These are phyloP conservation scores for Plasmodium chabaudi DNA, from an alignment of 169 alveolate genomes.

Conservation along the genomic window DNA sequence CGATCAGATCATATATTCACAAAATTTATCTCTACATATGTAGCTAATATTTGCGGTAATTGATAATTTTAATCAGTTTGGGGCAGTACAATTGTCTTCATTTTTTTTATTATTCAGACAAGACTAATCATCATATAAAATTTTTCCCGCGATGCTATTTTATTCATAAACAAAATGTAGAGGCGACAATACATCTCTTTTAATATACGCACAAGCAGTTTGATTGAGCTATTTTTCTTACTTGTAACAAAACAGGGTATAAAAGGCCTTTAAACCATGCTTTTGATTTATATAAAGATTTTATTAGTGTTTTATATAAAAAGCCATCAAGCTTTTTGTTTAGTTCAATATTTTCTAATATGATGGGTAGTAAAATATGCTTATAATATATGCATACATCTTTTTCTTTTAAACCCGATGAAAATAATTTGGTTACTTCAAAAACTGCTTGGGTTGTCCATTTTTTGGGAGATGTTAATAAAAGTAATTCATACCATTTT, in stretches of 20 bases:
- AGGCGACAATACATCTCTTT: too few relatives aligned
- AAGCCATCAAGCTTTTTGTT: constrained; percentile 93
- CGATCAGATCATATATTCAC: not conserved
- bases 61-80: constrained; percentile 82
- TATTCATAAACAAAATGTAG: too few relatives aligned
- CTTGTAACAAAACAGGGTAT: constrained; percentile 92
- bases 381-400: constrained; percentile 74
- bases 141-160: too few relatives aligned
- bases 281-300: constrained; percentile 95
- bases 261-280: constrained; percentile 97
- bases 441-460: constrained; percentile 96
- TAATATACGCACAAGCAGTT: too few relatives aligned
- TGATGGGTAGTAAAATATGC: constrained; percentile 35
- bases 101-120: constrained; percentile 72
- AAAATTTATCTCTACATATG: not conserved
- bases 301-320: constrained; percentile 93
- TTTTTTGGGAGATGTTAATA: constrained; percentile 93
- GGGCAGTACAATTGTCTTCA: constrained; percentile 86
- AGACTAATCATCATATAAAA: constrained; percentile 85
- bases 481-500: constrained; percentile 94
- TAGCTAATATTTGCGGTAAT: not conserved
- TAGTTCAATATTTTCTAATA: constrained; percentile 82
- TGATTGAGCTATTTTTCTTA: constrained; percentile 31
- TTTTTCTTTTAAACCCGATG: constrained; percentile 90
- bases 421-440: constrained; percentile 93